Percentiles rank a stretch among this genome's conserved stretches.
Conservation (phyloP, 352 stramenopile species). For the Phytopythium mirpurense region DNA sequence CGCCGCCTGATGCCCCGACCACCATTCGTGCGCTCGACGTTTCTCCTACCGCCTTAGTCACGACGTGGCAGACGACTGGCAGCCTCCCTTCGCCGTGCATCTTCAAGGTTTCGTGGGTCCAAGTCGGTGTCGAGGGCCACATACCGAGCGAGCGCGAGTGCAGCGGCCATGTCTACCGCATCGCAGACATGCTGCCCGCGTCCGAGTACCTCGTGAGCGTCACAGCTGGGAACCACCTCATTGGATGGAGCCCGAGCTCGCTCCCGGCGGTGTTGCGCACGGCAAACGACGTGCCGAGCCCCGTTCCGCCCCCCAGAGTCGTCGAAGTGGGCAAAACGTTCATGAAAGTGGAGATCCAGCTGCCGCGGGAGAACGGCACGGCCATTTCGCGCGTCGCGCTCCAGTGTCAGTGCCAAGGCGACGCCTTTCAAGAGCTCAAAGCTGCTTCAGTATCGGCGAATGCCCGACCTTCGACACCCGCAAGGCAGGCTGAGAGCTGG, state of each 20-base stretch:
- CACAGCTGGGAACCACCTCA: conserved; percentile 35
- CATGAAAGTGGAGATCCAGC: conserved; percentile 32
- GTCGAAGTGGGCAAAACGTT: conserved; percentile 28
- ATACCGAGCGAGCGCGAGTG: conserved; percentile 18
- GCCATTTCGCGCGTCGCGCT: conserved; percentile 28
- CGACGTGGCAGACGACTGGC: conserved; percentile 20
- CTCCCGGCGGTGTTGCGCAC: conserved; percentile 20
- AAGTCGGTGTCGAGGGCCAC: conserved; percentile 16
- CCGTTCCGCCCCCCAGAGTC: conserved; percentile 31
- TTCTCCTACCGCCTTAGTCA: conserved; percentile 21
- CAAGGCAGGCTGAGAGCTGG: conserved; percentile 11
- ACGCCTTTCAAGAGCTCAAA: not conserved
- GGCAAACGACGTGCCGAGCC: conserved; percentile 33
- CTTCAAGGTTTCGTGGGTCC: conserved; percentile 35
- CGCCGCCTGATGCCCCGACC: conserved; percentile 24
- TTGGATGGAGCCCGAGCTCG: conserved; percentile 38
- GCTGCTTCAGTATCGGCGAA: not conserved
- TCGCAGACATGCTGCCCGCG: conserved; percentile 37
- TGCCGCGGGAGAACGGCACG: conserved; percentile 36
- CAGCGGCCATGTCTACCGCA: conserved; percentile 12
- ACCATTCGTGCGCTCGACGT: conserved; percentile 11
- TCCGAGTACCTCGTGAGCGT: conserved; percentile 34
- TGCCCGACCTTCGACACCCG: not conserved
- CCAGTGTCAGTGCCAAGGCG: conserved; percentile 34
- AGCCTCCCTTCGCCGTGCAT: conserved; percentile 16